These are phyloP conservation scores for Zymoseptoria crescenta DNA, from an alignment of 2,329 filamentous ascomycete species.

Conservation along the genomic window DNA sequence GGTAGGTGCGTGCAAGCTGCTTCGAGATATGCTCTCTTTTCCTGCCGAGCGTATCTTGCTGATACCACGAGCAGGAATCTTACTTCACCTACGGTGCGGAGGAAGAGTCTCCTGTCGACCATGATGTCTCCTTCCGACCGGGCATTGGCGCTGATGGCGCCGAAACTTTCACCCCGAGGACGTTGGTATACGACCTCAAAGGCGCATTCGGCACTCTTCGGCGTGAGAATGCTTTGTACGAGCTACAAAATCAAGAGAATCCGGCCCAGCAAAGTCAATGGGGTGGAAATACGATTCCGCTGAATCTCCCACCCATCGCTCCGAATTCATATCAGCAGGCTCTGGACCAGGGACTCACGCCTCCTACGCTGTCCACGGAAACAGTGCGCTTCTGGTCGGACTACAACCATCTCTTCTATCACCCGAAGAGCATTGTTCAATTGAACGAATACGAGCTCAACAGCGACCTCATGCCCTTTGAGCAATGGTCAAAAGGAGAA, in stretches of 20 bases:
- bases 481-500: conserved; percentile 64
- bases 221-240: conserved; percentile 84
- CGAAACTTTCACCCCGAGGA: conserved; percentile 87
- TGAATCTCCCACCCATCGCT: conserved; percentile 59
- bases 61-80: conserved; percentile 59
- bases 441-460: conserved; percentile 80
- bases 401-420: conserved; percentile 85
- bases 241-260: conserved; percentile 43
- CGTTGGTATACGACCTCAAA: conserved; percentile 91
- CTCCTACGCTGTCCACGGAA: conserved; percentile 57
- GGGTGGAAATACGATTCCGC: conserved; percentile 60
- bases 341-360: conserved; percentile 61
- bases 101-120: conserved; percentile 61
- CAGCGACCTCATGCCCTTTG: conserved; percentile 72
- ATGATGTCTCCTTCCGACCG: conserved; percentile 81
- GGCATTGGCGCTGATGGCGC: conserved; percentile 74
- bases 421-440: conserved; percentile 79
- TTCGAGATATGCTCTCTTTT: background rate
- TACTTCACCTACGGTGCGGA: conserved; percentile 85
- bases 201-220: conserved; percentile 82
- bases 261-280: conserved; percentile 36
- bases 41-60: no score
- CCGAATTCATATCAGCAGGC: conserved; percentile 70
- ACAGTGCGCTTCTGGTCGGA: conserved; percentile 95
- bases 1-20: conserved; percentile 38